Evolutionary conservation across 441 rosid genomes (phyloP), one percentile per base, ranked within the genome.

Genomic region (Croton laevigatus): DNA sequence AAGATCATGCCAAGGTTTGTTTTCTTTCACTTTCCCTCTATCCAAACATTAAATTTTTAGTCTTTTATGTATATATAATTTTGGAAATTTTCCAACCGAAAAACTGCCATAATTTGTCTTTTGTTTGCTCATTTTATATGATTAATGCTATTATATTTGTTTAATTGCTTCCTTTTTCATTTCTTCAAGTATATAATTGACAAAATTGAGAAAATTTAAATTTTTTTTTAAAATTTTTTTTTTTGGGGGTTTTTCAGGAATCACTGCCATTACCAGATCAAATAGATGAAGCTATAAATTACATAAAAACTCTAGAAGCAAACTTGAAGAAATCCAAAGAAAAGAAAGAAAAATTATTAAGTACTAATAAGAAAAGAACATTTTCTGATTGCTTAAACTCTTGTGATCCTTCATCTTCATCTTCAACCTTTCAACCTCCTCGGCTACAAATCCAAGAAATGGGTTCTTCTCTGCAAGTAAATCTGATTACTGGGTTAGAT

Each of bases 271-370:
- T 83, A 53, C 85, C 89, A 0, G 89, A 83, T 60, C 87, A 83
- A 55, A 71, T 87, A 68, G 88, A 84, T 77, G 88, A 80, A 59
- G 87, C 86, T 3, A 76, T 78, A 65, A 71, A 46, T 34, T 75
- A 85, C 69, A 87, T 87, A 70, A 77, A 80, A 60, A 70, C 38
- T 7, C 58, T 81, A 22, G 70, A 84, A 65, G 69, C 6, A 6
- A 72, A 62, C 55, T 36, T 81, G 78, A 65, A 80, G 70, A 77
- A 75, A 59, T 69, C 63, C 3, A 63, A 66, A 72, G 82, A 75
- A 61, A 83, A 62, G 72, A 80, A 68, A 72, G 78, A 83, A 40
- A 68, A 22, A 1, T 70, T 82, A 48, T 37, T n/a, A 53, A 51
- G 71, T 1, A 27, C 1, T 27, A 27, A 27, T 1, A 83, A 53